Evolutionary conservation across 2,329 filamentous ascomycete genomes (phyloP), one percentile per base, ranked within the genome.

Genomic region (Moelleriella libera): DNA sequence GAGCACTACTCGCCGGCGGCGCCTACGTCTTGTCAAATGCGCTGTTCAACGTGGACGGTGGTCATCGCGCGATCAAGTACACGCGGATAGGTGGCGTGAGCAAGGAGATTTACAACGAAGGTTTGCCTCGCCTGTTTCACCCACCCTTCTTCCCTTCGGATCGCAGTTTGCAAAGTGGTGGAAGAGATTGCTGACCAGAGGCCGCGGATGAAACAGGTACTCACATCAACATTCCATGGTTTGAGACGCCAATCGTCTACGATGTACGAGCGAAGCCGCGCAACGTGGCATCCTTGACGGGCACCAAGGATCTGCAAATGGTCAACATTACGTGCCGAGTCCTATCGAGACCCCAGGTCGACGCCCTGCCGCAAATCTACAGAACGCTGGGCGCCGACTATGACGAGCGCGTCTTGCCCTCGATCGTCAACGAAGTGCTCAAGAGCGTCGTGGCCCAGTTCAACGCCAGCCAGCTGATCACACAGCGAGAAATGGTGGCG

Each of bases 321-420:
- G 92, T 97, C 63, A 98, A 98, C 78, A 97, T 98, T 65, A 98
- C 90, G 62, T 98, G 92, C 70, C 90, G 92, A 86, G 92, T 98
- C 50, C 85, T 98, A 47, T 96, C 90, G 50, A 77, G 88, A 58
- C 92, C 92, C 48, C 81, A 88, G 49, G 73, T 98, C 60, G 81
- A 86, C 55, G 85, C 89, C 32, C 80, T 98, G 41, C 92, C 92
- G 14, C 88, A 95, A 70, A 98, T 98, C 61, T 98, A 97, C 76
- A 79, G 92, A 55, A 98, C 92, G 1, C 77, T 98, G 37, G 92
- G 92, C 47, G 83, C 82, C 48, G 92, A 98, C 69, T 98, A 97
- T 64, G 92, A 98, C 60, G 92, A 98, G 78, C 78, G 92, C 51
- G 88, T 98, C 41, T 75, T 98, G 53, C 92, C 92, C 6, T 96